Evolutionary conservation across 495 filamentous ascomycete genomes (phyloP), one percentile per base, ranked within the genome.

Genomic region (Cryomyces minteri): DNA sequence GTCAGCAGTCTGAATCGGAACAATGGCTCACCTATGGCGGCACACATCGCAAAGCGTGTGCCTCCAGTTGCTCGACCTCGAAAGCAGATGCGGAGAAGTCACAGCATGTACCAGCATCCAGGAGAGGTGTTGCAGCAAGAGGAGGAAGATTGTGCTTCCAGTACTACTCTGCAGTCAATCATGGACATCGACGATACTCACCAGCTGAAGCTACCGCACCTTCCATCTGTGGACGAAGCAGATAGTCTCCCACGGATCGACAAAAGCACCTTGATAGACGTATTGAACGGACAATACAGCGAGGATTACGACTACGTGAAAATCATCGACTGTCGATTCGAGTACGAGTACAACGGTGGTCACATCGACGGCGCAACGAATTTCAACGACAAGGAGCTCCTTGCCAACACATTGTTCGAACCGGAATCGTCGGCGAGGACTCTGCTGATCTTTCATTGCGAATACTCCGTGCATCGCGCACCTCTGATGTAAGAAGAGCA

Each of bases 331-430:
- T 99, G 92, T 57, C 82, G 90, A 8, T 99, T 99, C 59, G 92
- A 96, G 62, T 99, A 96, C 60, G 92, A 99, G 63, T 99, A 88
- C 60, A 79, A 93, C 31, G 92, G 92, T 39, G 92, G 92, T 12
- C 92, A 99, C 57, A 94, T 99, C 50, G 71, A 82, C 41, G 82
- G 82, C 0, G 92, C 92, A 32, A 64, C 93, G 55, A 99, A 99
- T 65, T 85, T 82, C 66, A 95, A 94, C 58, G 84, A 94, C 62
- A 96, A 94, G 62, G 88, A 96, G 51, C 60, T 76, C 31, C 67
- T 99, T 48, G 77, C 87, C 1, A 64, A 66, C 43, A 72, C 86
- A 41, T 73, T 99, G 7, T 93, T 99, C 60, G 65, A 72, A 40
- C 39, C 46, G 31, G 63, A 62, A 30, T 62, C 71, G 2, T 8